Evolutionary conservation across 305 asterid species (phyloP).

Genomic region (Petunia hybrid): DNA sequence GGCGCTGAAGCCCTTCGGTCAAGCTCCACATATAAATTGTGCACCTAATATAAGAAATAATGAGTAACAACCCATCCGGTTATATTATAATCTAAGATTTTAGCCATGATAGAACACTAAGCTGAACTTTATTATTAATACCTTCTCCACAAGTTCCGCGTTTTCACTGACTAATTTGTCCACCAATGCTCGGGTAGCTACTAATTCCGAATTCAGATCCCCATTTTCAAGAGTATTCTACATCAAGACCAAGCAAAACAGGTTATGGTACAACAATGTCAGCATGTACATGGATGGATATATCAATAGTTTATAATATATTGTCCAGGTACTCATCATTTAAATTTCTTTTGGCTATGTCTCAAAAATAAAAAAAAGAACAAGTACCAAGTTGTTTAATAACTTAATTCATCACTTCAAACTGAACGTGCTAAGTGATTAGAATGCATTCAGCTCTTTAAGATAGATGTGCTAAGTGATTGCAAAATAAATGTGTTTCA

Average conservation of each 20-base stretch:
- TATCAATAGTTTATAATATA: constrained; percentile 1
- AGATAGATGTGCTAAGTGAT: background rate
- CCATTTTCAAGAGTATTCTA: constrained; percentile 63
- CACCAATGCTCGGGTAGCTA: constrained; percentile 55
- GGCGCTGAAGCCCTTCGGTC: constrained; percentile 45
- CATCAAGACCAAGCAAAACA: constrained; percentile 39
- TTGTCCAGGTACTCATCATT: background rate
- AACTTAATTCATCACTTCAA: background rate
- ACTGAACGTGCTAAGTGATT: background rate
- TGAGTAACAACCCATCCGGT: background rate
- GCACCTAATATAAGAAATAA: constrained; percentile 58
- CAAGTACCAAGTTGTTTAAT: too few relatives aligned
- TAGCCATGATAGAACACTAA: background rate
- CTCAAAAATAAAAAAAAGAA: background rate
- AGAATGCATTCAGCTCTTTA: constrained; percentile 1
- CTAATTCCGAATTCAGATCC: constrained; percentile 48
- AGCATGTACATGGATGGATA: background rate
- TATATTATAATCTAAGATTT: background rate
- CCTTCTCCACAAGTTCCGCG: constrained; percentile 73
- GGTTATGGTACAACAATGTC: constrained; percentile 25
- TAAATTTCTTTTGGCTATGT: background rate
- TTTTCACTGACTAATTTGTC: constrained; percentile 63
- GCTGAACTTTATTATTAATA: constrained; percentile 35
- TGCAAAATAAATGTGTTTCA: constrained; percentile 17
- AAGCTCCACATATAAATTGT: constrained; percentile 60